These are phyloP conservation scores for Colletotrichum eremochloae DNA, from an alignment of 2,329 filamentous ascomycete genomes.

Conservation along the genomic window DNA sequence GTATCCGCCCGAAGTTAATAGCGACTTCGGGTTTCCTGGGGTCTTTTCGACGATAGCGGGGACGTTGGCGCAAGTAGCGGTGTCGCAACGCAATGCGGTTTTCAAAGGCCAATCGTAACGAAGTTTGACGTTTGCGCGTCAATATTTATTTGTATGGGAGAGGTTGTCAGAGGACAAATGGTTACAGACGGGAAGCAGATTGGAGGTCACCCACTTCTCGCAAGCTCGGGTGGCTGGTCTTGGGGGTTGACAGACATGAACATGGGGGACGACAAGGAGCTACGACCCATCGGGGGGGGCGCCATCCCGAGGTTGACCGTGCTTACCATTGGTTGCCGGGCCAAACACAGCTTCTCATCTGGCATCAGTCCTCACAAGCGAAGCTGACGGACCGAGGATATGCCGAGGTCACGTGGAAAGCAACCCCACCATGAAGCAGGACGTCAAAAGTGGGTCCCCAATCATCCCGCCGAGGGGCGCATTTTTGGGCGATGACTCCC, in stretches of 20 bases:
- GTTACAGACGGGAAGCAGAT: slow-evolving; percentile 18
- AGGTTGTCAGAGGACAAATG: slow-evolving; percentile 17
- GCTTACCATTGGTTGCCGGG: slow-evolving; percentile 44
- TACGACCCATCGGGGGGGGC: slow-evolving; percentile 24
- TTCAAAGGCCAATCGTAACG: slow-evolving; percentile 1
- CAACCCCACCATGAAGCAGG: slow-evolving; percentile 25
- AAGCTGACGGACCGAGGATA: slow-evolving; percentile 21
- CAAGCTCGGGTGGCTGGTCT: slow-evolving; percentile 42
- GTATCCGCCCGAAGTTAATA: slow-evolving; percentile 6
- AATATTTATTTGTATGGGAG: background rate
- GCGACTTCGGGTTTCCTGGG: slow-evolving; percentile 8
- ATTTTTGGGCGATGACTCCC: slow-evolving; percentile 40
- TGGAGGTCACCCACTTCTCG: slow-evolving; percentile 38
- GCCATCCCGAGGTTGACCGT: slow-evolving; percentile 42
- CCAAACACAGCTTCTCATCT: slow-evolving; percentile 12
- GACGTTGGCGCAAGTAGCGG: background rate
- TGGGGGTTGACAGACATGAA: slow-evolving; percentile 30
- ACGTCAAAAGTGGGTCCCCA: slow-evolving; percentile 19
- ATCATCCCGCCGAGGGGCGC: slow-evolving; percentile 5
- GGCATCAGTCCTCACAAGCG: background rate
- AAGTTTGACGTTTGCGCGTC: background rate
- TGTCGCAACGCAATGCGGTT: background rate
- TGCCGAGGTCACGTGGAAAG: slow-evolving; percentile 25
- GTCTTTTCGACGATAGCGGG: background rate
- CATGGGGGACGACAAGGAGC: slow-evolving; percentile 37